Base-by-base conservation (phyloP, 2,329 filamentous ascomycete genomes). In the Pseudocercospora vitis region DNA sequence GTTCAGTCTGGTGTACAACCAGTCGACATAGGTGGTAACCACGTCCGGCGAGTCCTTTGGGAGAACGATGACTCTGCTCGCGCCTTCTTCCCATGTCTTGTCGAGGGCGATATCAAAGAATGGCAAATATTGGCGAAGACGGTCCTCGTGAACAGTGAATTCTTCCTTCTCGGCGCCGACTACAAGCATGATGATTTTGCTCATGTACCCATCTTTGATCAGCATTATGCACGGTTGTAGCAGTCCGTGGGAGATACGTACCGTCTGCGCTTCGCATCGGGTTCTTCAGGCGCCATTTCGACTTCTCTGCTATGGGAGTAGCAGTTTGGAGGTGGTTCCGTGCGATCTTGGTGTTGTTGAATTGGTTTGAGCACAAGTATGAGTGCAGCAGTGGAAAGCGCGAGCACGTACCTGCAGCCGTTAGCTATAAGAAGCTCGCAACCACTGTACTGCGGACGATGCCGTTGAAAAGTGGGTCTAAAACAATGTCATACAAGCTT, bases 101-200 rank as follows among this genome's bases (percentile, higher is more conserved):
- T 51, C 46, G 1, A 59, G 26, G 6, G 50, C 58, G 3, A 39
- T 46, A 4, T 14, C 35, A 35, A 60, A 57, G 48, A 55, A 57
- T 0, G 39, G 18, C 6, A 46, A 51, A 12, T 35, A 9, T 4
- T 50, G 18, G 5, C 39, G 49, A 8, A 58, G 28, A 4, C 40
- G 4, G 16, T 32, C 47, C 31, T 56, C 58, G 37, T 56, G 55
- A 11, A 54, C 19, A 1, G 35, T 50, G 33, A 58, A 29, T 1
- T 23, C 12, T 7, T 52, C 31, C 12, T 47, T 8, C 0, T 12
- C 23, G 7, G n/a, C 16, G 32, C 40, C 46, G 21, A 40, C 29
- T 11, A 33, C 21, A 5, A 57, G 42, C 11, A 5, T 42, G 28
- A 51, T 53, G 40, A 51, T 48, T 9, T 28, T 35, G 33, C 55